A percentile compares a stretch with the other conserved stretches of the same genome.
phyloP scores from a whole-genome alignment of 306 rosid species.

The Dalbergia cultrata region DNA sequence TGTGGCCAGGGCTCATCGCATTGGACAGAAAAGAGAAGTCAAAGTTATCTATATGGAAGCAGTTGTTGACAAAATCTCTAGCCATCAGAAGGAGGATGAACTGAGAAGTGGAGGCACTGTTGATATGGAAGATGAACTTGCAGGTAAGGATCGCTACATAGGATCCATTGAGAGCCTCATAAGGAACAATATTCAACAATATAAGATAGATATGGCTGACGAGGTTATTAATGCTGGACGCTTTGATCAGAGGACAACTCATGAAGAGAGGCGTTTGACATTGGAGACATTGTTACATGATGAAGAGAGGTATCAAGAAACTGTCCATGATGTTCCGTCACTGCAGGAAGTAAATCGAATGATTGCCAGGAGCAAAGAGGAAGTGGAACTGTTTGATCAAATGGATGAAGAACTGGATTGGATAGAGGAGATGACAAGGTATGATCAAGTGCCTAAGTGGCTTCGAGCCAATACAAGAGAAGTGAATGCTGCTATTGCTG shows the following conservation, averaged over 20 bases:
- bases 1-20: slow-evolving; percentile 99
- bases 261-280: slow-evolving; percentile 97
- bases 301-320: slow-evolving; percentile 97
- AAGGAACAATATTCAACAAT: slow-evolving; percentile 95
- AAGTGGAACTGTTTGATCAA: slow-evolving; percentile 93
- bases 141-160: slow-evolving; percentile 93
- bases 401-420: slow-evolving; percentile 99
- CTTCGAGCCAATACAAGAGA: slow-evolving; percentile 87
- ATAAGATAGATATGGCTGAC: slow-evolving; percentile 99
- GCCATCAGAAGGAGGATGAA: slow-evolving; percentile 97
- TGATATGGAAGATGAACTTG: slow-evolving; percentile 95
- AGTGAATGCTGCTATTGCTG: slow-evolving; percentile 80
- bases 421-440: slow-evolving; percentile 87
- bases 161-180: slow-evolving; percentile 98
- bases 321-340: slow-evolving; percentile 97
- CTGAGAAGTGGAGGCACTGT: slow-evolving; percentile 82
- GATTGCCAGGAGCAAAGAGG: slow-evolving; percentile 96
- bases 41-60: slow-evolving; percentile 99
- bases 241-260: slow-evolving; percentile 98
- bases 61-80: slow-evolving; percentile 89
- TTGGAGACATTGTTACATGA: slow-evolving; percentile 96
- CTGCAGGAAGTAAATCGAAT: slow-evolving; percentile 96
- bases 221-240: slow-evolving; percentile 99
- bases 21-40: slow-evolving; percentile 97
- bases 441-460: slow-evolving; percentile 93